Conservation (phyloP, 202 grass and related monocot species). For the Setaria italica region DNA sequence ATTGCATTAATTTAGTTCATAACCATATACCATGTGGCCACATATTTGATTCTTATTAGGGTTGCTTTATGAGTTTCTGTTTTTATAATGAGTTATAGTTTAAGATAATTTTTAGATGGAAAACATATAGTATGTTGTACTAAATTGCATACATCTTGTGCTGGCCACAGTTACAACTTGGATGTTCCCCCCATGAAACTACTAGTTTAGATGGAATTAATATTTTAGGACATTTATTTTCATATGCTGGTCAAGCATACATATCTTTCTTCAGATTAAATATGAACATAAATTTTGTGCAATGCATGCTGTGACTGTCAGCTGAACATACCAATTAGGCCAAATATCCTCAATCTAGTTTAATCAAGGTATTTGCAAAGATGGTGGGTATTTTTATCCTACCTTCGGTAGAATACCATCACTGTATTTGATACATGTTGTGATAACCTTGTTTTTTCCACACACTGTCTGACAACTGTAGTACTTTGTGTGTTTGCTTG, state of each 20-base stretch:
- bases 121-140: not conserved
- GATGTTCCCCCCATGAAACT: not conserved
- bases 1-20: constrained; percentile 9
- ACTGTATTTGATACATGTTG: constrained; percentile 1
- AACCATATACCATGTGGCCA: not conserved
- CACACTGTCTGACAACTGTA: not conserved
- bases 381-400: not conserved
- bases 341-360: constrained; percentile 6
- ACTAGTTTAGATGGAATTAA: not conserved
- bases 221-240: not conserved
- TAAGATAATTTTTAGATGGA: not conserved
- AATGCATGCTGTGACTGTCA: not conserved
- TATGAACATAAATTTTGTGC: not conserved
- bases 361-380: not conserved
- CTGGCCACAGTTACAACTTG: not conserved
- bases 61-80: not conserved
- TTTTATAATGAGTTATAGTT: not conserved
- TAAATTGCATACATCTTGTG: not conserved
- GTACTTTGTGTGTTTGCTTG: constrained; percentile 37
- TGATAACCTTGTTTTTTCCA: not conserved
- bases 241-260: not conserved
- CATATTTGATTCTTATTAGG: not conserved
- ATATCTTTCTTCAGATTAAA: not conserved
- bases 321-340: not conserved
- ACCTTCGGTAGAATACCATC: constrained; percentile 6